These are phyloP conservation scores for Chenopodium berlandieri DNA, from an alignment of 148 eudicot genomes.

Conservation along the genomic window DNA sequence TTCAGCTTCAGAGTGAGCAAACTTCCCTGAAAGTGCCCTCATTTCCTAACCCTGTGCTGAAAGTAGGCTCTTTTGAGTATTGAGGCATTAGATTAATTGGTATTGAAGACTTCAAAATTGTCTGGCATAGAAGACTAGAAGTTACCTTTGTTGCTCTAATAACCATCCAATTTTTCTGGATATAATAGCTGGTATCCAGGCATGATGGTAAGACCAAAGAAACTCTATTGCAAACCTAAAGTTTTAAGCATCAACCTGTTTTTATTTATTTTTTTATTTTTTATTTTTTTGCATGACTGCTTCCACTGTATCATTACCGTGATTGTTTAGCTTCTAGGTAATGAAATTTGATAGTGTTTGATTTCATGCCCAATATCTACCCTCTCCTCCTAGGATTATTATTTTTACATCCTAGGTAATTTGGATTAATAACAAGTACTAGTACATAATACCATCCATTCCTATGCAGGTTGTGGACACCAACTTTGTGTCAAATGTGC, in stretches of 20 bases:
- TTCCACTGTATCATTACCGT: neutral
- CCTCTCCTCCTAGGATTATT: neutral
- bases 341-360: neutral
- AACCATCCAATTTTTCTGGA: neutral
- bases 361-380: neutral
- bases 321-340: neutral
- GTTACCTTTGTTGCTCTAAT: neutral
- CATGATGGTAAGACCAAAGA: neutral
- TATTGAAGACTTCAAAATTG: neutral
- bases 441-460: neutral
- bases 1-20: no score
- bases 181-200: no score
- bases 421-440: neutral
- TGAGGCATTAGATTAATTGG: neutral
- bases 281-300: neutral
- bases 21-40: neutral
- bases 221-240: neutral
- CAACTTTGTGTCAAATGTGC: slow-evolving; percentile 95
- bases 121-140: neutral
- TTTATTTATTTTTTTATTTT: neutral
- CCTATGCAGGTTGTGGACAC: slow-evolving; percentile 73
- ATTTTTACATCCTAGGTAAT: neutral
- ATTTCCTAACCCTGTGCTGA: neutral
- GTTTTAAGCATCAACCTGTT: neutral
- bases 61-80: neutral